phyloP scores from a whole-genome alignment of 345 rosid species.

The Orychophragmus violaceus region DNA sequence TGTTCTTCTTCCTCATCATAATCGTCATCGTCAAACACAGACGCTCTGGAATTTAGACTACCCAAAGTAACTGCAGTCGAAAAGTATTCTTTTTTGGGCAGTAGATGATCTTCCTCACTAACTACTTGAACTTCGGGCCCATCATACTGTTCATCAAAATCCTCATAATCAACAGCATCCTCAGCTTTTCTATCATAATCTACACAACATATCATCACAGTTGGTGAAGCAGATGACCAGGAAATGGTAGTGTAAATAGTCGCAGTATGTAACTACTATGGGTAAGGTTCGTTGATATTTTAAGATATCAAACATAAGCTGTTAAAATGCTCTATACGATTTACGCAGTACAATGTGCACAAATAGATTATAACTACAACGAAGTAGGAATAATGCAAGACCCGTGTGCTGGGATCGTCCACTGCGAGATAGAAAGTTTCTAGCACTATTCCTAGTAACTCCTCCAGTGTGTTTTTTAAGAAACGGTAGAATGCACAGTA shows the following conservation, averaged over 20 bases:
- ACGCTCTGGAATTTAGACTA: constrained; percentile 36
- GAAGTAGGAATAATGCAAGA: constrained; percentile 3
- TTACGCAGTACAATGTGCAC: neutral
- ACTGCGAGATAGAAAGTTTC: neutral
- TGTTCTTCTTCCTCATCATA: constrained; percentile 88
- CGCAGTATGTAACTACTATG: constrained; percentile 4
- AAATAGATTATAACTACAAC: neutral
- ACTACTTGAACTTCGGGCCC: constrained; percentile 80
- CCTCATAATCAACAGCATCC: constrained; percentile 94
- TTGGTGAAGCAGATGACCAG: constrained; percentile 20
- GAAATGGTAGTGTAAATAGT: constrained; percentile 1
- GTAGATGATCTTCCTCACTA: constrained; percentile 73
- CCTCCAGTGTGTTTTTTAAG: neutral
- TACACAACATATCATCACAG: constrained; percentile 34
- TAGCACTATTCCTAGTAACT: constrained; percentile 4
- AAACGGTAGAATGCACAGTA: constrained; percentile 13
- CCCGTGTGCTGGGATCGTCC: neutral
- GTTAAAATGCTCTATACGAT: neutral
- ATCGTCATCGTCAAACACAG: constrained; percentile 82
- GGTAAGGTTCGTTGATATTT: neutral
- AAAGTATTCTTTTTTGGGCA: constrained; percentile 64
- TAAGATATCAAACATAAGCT: neutral
- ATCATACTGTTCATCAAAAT: constrained; percentile 92
- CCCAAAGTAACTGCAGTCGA: constrained; percentile 46
- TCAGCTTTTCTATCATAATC: constrained; percentile 91